Evolutionary conservation across 2,329 filamentous ascomycete genomes (phyloP), one percentile per base, ranked within the genome.

Genomic region (Pseudogymnoascus sp.): DNA sequence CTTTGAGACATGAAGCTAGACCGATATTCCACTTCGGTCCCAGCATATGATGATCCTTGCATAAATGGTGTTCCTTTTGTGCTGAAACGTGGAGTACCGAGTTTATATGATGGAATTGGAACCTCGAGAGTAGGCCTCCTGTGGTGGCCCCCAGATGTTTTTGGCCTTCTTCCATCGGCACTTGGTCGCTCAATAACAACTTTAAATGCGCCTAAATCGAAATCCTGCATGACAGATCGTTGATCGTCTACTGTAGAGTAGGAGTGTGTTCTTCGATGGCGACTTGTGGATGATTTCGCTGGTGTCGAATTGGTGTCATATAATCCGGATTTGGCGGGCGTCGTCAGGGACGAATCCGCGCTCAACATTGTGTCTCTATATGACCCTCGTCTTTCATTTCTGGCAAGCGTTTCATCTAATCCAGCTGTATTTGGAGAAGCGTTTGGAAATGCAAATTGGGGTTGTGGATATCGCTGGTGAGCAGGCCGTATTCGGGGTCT

Each of bases 71-170:
- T 91, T 9, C 90, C 90, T 66, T 82, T 81, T 59, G 82, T 75
- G 64, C 87, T 92, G 72, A 96, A 95, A 61, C 84, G 83, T 15
- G 90, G 90, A 1, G 86, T 88, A 10, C 91, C 92, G 61, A 96
- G 77, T 65, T 86, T 85, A 78, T 92, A 95, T 60, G 89, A 86
- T 34, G 92, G 91, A 57, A 96, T 95, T 19, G 84, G 79, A 41
- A 92, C 81, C 65, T 91, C 82, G 57, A 95, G 76, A 34, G 84
- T 74, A 10, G 82, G 84, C 38, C 71, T 69, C 15, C 72, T 66
- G 10, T 70, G 64, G 65, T 68, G 62, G 3, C 57, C 33, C 13
- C 77, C 74, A 63, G 82, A 79, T 4, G 84, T 86, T 69, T 80
- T 86, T 23, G 85, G 81, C 58, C 82, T 79, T 52, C 26, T 52